phyloP scores from a whole-genome alignment of 23 red algal species.

The Agarophyton chilense region DNA sequence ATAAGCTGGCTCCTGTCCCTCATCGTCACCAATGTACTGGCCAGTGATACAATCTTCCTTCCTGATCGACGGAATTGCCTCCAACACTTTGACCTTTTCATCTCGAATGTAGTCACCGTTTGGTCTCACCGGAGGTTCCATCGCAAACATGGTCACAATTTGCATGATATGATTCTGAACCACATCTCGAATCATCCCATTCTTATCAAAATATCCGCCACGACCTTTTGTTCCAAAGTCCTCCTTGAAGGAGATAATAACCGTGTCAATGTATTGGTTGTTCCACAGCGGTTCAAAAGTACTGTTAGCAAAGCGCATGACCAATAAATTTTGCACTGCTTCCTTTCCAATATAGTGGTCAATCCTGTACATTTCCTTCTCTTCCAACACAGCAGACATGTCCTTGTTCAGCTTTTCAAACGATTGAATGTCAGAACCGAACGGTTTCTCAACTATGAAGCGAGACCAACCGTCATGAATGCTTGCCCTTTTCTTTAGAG shows the following conservation, averaged over 20 bases:
- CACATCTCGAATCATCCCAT: conserved; percentile 97
- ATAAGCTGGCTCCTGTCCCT: conserved; percentile 53
- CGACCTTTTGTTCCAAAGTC: conserved; percentile 97
- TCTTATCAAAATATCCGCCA: conserved; percentile 95
- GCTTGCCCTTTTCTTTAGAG: conserved; percentile 59
- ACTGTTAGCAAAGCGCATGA: conserved; percentile 92
- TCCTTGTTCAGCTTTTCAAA: conserved; percentile 76
- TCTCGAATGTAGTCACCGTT: conserved; percentile 89
- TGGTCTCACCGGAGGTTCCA: conserved; percentile 88
- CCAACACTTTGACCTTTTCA: conserved; percentile 91
- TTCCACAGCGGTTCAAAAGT: conserved; percentile 98
- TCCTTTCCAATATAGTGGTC: conserved; percentile 99
- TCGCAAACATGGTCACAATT: conserved; percentile 90
- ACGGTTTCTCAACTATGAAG: conserved; percentile 98
- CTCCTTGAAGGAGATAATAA: conserved; percentile 97
- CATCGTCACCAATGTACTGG: conserved; percentile 84
- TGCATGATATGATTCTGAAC: conserved; percentile 99
- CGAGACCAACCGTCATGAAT: conserved; percentile 86
- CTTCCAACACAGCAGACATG: conserved; percentile 64
- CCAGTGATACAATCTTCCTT: conserved; percentile 87
- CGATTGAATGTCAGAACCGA: conserved; percentile 82
- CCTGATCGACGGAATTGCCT: conserved; percentile 71
- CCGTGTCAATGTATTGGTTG: conserved; percentile 79
- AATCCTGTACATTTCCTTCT: conserved; percentile 89
- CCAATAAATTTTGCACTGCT: conserved; percentile 80